These are phyloP conservation scores for Roridomyces roridus DNA, from an alignment of 768 basidiomycete genomes.

Conservation along the genomic window DNA sequence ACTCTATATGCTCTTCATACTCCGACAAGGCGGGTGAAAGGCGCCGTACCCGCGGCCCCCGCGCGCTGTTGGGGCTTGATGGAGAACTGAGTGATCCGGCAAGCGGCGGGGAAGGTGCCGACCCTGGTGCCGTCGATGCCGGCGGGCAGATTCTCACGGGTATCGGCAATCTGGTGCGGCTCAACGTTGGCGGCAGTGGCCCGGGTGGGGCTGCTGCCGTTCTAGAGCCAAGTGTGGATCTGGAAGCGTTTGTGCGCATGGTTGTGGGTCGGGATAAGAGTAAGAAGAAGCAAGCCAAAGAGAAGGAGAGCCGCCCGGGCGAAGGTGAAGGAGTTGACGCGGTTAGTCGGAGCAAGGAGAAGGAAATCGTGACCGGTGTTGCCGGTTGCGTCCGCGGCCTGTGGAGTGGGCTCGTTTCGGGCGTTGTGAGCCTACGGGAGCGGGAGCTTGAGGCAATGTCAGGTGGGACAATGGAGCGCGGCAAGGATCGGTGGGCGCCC, in stretches of 20 bases:
- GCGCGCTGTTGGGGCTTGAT: conserved; percentile 45
- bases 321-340: conserved; percentile 33
- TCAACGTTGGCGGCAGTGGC: conserved; percentile 41
- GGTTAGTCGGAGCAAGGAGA: conserved; percentile 27
- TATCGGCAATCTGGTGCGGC: conserved; percentile 47
- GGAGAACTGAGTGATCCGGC: conserved; percentile 36
- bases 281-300: conserved; percentile 26
- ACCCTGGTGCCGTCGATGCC: conserved; percentile 14
- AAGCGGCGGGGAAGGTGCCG: conserved; percentile 29
- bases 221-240: conserved; percentile 55
- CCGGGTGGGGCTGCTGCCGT: conserved; percentile 46
- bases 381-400: conserved; percentile 45
- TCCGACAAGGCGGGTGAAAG: conserved; percentile 56
- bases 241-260: conserved; percentile 52
- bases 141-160: conserved; percentile 47
- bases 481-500: conserved; percentile 29
- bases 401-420: conserved; percentile 50
- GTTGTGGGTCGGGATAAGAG: conserved; percentile 38
- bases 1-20: conserved; percentile 54
- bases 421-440: conserved; percentile 45
- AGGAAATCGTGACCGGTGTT: conserved; percentile 32
- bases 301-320: conserved; percentile 27
- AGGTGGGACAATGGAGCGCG: conserved; percentile 26
- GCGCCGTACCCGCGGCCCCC: conserved; percentile 66
- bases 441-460: conserved; percentile 33